Base-by-base conservation (phyloP, 345 rosid species). In the Populus tremula region DNA sequence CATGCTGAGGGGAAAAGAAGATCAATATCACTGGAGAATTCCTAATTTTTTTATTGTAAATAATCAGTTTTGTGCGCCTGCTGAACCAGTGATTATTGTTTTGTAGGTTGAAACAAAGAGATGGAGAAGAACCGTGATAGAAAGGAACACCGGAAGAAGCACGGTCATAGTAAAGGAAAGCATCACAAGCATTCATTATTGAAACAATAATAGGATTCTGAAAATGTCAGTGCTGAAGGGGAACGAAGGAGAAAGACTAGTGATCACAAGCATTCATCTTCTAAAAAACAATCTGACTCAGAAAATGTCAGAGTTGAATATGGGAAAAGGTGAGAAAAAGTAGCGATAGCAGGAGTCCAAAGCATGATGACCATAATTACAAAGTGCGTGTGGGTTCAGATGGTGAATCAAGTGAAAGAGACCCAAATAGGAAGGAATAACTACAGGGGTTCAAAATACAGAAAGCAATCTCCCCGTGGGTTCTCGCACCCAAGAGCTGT, bases 91-190 rank as follows among this genome's bases (percentile, higher is more conserved):
- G 27, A 59, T 59, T 31, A 66, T 31, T 67, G 1, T 35, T 70
- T 74, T 78, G 69, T 65, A 91, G 97, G 90, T 82, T 41, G 85
- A 84, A 84, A 87, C 78, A 53, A 84, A 64, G 81, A 79, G 71
- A 86, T 86, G 82, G 88, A 83, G 62, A 85, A 86, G 80, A 71
- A 79, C 73, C 67, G 38, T 71, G 75, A 77, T 31, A 77, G 39
- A 31, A 75, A 65, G 74, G 82, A 81, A 66, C 82, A 61, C 23
- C 76, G 49, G 49, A 86, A 87, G 85, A 87, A 82, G 86, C 79
- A 82, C 71, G 80, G 62, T 53, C 84, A 76, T 39, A 68, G 80
- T 43, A 72, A 47, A 72, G 78, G 84, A 47, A 94, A 88, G 86
- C 92, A 78, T 80, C 76, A 62, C 74, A 90, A 87, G 74, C 87